Conservation (phyloP, 2,329 filamentous ascomycete genomes). For the Phyllosticta citrichinensis region DNA sequence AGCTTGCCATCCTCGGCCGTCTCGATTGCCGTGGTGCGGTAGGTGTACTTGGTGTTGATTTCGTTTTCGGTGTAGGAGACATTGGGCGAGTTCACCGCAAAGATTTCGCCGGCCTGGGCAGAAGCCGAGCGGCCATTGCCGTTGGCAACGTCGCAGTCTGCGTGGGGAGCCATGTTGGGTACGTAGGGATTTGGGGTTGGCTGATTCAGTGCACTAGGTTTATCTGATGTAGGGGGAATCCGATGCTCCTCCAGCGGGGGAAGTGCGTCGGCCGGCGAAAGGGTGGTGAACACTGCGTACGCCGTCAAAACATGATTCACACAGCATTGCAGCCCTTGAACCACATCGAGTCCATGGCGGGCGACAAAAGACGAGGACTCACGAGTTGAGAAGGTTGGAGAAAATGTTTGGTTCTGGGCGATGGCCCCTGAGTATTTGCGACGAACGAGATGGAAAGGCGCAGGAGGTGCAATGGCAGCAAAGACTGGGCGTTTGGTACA, state of each 20-base stretch:
- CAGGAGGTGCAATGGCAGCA: not conserved
- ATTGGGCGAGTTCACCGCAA: slow-evolving; percentile 85
- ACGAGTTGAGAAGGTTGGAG: slow-evolving; percentile 97
- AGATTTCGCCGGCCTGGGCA: slow-evolving; percentile 49
- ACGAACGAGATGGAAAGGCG: not conserved
- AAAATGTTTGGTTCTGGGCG: slow-evolving; percentile 78
- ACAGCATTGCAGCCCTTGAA: not conserved
- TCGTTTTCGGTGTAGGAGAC: slow-evolving; percentile 80
- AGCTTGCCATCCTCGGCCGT: slow-evolving; percentile 63
- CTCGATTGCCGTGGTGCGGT: slow-evolving; percentile 81
- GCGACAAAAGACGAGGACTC: slow-evolving; percentile 35
- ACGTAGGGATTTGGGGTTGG: not conserved
- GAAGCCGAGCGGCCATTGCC: slow-evolving; percentile 33
- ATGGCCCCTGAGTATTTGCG: slow-evolving; percentile 26
- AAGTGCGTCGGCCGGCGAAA: slow-evolving; percentile 92
- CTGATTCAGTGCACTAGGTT: slow-evolving; percentile 15
- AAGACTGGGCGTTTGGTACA: not conserved
- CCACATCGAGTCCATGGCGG: not conserved
- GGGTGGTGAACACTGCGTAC: slow-evolving; percentile 72
- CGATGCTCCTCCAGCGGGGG: slow-evolving; percentile 73
- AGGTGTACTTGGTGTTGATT: slow-evolving; percentile 91
- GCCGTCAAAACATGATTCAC: not conserved
- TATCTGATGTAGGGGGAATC: slow-evolving; percentile 39
- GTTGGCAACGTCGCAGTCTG: slow-evolving; percentile 52
- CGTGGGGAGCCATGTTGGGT: slow-evolving; percentile 79